Evolutionary conservation across 202 grass and related monocot genomes (phyloP).

Genomic region (Panicum virgatum): DNA sequence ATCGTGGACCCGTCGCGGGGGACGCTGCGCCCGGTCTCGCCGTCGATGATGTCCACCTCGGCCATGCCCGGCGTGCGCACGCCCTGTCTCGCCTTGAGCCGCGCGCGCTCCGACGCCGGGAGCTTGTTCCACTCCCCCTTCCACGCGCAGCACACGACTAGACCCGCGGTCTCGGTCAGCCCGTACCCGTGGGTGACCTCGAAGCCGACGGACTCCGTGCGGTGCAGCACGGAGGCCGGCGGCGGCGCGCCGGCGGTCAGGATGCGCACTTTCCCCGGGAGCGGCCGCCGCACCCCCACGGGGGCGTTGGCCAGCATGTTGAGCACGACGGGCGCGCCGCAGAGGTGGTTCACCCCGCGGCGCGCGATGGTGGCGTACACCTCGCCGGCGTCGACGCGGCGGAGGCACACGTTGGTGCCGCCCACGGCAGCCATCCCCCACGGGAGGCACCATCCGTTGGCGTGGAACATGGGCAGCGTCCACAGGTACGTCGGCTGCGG

Average conservation of each 20-base stretch:
- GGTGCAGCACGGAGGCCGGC: slow-evolving; percentile 68
- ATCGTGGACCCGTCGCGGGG: slow-evolving; percentile 55
- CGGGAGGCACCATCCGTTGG: slow-evolving; percentile 87
- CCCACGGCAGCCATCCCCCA: slow-evolving; percentile 82
- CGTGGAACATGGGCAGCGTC: slow-evolving; percentile 98
- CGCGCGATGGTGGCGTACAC: slow-evolving; percentile 59
- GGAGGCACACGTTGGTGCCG: slow-evolving; percentile 87
- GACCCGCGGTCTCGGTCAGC: slow-evolving; percentile 67
- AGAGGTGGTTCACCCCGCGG: slow-evolving; percentile 70
- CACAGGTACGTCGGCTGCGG: slow-evolving; percentile 66
- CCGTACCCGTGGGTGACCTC: slow-evolving; percentile 81
- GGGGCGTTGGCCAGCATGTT: slow-evolving; percentile 88
- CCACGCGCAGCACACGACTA: slow-evolving; percentile 74
- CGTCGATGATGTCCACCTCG: slow-evolving; percentile 67
- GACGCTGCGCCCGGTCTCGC: slow-evolving; percentile 53
- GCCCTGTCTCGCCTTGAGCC: slow-evolving; percentile 80
- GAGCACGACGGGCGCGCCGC: slow-evolving; percentile 85
- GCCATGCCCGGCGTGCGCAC: slow-evolving; percentile 70
- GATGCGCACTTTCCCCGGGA: slow-evolving; percentile 50
- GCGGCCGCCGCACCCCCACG: slow-evolving; percentile 29
- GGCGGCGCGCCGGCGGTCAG: slow-evolving; percentile 87
- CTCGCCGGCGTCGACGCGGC: slow-evolving; percentile 67
- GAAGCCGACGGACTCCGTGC: slow-evolving; percentile 74
- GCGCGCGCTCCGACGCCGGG: slow-evolving; percentile 69
- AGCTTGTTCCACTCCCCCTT: slow-evolving; percentile 79